Conservation (phyloP, 2,329 filamentous ascomycete species). For the Colletotrichum australisinense region DNA sequence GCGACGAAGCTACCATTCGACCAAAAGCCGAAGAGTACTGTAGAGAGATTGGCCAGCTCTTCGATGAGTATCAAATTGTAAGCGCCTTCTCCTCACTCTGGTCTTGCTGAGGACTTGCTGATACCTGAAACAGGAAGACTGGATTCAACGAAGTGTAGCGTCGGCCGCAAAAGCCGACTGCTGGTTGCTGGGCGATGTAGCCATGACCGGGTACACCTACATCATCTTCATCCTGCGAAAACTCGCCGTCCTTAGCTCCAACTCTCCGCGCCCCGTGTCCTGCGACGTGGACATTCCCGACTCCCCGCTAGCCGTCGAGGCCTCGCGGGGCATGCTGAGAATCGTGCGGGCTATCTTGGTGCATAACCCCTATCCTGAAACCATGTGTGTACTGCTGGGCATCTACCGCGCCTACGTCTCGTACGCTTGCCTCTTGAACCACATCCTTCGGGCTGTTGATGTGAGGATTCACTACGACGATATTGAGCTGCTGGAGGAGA, state of each 20-base stretch:
- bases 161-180: conserved; percentile 37
- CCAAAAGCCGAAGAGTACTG: conserved; percentile 43
- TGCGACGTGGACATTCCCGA: conserved; percentile 44
- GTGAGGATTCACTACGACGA: conserved; percentile 36
- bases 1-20: conserved; percentile 38
- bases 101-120: no score
- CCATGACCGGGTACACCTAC: conserved; percentile 44
- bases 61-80: conserved; percentile 42
- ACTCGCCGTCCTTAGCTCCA: conserved; percentile 37
- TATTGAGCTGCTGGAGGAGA: conserved; percentile 37
- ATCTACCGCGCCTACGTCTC: conserved; percentile 43
- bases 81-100: no score
- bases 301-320: conserved; percentile 43
- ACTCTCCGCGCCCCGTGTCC: conserved; percentile 40
- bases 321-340: conserved; percentile 39
- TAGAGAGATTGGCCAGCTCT: conserved; percentile 41
- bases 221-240: conserved; percentile 48
- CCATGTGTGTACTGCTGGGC: conserved; percentile 41
- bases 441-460: conserved; percentile 38
- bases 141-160: conserved; percentile 36
- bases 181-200: conserved; percentile 44
- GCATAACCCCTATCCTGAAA: conserved; percentile 40
- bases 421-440: conserved; percentile 42
- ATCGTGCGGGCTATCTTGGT: conserved; percentile 37
- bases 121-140: conserved; percentile 38